Base-by-base conservation (phyloP, 192 early-diverging fungal species). In the Entrophospora sp. region DNA sequence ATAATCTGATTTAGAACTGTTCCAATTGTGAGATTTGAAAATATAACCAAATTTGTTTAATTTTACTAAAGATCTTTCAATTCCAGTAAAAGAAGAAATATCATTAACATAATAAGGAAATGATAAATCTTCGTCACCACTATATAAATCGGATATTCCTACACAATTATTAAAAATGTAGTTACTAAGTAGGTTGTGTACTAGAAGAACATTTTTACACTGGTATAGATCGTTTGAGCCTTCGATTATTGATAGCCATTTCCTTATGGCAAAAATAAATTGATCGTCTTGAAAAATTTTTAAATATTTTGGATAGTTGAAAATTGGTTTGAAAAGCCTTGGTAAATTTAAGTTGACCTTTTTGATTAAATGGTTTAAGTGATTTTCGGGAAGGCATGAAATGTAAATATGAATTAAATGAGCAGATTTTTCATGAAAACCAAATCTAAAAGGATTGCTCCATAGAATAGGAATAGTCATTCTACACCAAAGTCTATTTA, bases 231-330 rank as follows among this genome's bases (percentile, higher is more conserved):
- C 55, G 55, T 0, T 28, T 52, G 25, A 1, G 30, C 49, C 49
- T 12, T 31, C 1, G 27, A n/a, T n/a, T n/a, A n/a, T 52, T 14
- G 49, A 52, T 25, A 52, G 27, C 49, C 49, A 52, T 24, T 8
- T 36, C 55, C 34, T 57, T 4, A 57, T 36, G 24, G 55, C 55
- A 24, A 30, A 30, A 12, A 34, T 57, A 13, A 57, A 57, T 36
- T 35, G 32, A 36, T 30, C 55, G 9, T 30, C 34, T 22, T 57
- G 32, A 36, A 57, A 57, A 57, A 30, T 57, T 57, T 57, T 30
- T 57, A 57, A 57, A 57, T 57, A 57, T 22, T 37, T 57, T 20
- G 55, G 32, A 37, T 57, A 57, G 36, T 57, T 20, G 36, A 57
- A 57, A 35, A 57, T 14, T 6, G 32, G 55, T 9, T 5, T 9